Conservation (phyloP, 2,329 filamentous ascomycete genomes). For the Aspergillus flavus region DNA sequence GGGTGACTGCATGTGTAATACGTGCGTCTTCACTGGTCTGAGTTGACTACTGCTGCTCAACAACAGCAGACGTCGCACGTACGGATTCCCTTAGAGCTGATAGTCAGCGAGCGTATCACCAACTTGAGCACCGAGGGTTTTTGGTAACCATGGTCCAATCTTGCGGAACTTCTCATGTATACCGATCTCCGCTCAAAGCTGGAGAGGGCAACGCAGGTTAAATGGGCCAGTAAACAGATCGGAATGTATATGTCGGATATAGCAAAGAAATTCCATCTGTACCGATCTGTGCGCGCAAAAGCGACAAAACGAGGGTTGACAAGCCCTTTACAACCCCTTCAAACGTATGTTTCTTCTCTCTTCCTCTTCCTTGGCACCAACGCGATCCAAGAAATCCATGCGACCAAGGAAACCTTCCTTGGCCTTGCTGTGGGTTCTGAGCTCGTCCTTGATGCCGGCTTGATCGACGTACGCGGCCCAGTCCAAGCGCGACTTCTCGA, state of each 20-base stretch:
- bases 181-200: background rate
- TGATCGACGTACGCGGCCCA: constrained; percentile 67
- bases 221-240: background rate
- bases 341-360: constrained; percentile 56
- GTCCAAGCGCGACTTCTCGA: constrained; percentile 67
- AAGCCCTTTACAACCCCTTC: constrained; percentile 36
- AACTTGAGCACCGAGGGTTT: background rate
- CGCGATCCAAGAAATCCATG: constrained; percentile 64
- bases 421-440: constrained; percentile 63
- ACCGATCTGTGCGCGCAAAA: background rate
- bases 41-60: background rate
- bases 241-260: background rate
- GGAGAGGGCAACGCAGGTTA: background rate
- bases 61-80: background rate
- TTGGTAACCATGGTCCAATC: background rate
- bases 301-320: background rate
- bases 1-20: background rate
- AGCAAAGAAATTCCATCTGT: background rate
- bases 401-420: constrained; percentile 63
- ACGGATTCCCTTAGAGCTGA: background rate
- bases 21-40: background rate
- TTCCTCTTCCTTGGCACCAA: constrained; percentile 59
- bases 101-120: background rate
- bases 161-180: background rate
- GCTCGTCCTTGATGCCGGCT: constrained; percentile 62